These are phyloP conservation scores for Hansenula sp. DNA, from an alignment of 1,139 yeast genomes.

Conservation along the genomic window DNA sequence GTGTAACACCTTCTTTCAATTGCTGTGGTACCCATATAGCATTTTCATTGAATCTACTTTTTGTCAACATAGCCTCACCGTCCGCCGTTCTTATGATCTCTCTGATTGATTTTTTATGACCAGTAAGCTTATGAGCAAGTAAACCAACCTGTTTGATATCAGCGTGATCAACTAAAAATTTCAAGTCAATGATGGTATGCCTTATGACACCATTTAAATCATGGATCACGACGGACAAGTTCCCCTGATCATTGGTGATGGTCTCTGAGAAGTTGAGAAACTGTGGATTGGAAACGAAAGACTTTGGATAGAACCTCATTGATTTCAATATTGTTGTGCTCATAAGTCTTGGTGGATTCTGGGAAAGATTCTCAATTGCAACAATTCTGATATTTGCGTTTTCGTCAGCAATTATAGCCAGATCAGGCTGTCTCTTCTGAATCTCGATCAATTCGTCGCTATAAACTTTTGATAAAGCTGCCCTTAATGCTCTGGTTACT, in stretches of 20 bases:
- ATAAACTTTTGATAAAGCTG: conserved; percentile 14
- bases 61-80: conserved; percentile 54
- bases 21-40: conserved; percentile 54
- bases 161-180: conserved; percentile 25
- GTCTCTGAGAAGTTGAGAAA: conserved; percentile 30
- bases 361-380: conserved; percentile 49
- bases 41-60: conserved; percentile 52
- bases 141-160: conserved; percentile 17
- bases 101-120: conserved; percentile 79
- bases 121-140: conserved; percentile 62
- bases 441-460: conserved; percentile 22
- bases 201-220: conserved; percentile 48
- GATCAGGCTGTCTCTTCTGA: conserved; percentile 40
- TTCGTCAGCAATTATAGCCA: conserved; percentile 49
- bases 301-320: conserved; percentile 20
- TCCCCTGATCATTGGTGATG: conserved; percentile 20
- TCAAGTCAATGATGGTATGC: conserved; percentile 38
- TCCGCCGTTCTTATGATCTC: conserved; percentile 60
- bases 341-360: conserved; percentile 40
- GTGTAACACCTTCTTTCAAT: conserved; percentile 25
- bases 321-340: conserved; percentile 23
- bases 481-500: conserved; percentile 35
- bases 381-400: conserved; percentile 43
- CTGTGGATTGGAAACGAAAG: conserved; percentile 28
- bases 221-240: conserved; percentile 43